A percentile compares a stretch with the other conserved stretches of the same genome.
phyloP scores from a whole-genome alignment of 345 rosid genomes.

The Brassica juncea region DNA sequence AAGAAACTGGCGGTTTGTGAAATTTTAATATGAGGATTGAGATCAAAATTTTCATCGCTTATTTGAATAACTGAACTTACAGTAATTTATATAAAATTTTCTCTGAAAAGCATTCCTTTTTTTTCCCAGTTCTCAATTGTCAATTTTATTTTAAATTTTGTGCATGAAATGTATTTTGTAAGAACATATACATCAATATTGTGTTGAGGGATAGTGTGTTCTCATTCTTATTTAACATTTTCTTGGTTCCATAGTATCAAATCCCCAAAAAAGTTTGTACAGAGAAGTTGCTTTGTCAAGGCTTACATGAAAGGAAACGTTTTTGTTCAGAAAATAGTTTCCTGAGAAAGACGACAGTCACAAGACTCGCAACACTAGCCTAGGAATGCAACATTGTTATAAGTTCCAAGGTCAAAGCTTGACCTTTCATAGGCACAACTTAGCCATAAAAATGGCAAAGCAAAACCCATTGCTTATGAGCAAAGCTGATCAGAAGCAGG shows the following conservation, averaged over 20 bases:
- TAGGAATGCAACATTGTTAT: not conserved
- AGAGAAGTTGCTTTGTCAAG: not conserved
- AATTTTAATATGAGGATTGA: not conserved
- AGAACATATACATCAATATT: not conserved
- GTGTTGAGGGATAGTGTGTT: not conserved
- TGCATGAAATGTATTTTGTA: not conserved
- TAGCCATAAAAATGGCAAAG: not conserved
- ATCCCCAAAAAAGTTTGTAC: not conserved
- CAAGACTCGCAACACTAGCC: not conserved
- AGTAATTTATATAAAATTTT: not conserved
- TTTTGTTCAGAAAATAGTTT: not conserved
- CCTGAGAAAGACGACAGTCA: not conserved
- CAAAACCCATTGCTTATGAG: not conserved
- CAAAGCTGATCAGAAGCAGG: constrained; percentile 13
- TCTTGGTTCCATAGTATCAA: not conserved
- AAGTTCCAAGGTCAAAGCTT: not conserved
- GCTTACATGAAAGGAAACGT: not conserved
- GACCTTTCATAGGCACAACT: not conserved
- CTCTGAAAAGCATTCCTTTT: not conserved
- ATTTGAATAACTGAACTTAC: not conserved
- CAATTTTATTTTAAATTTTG: no score
- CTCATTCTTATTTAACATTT: not conserved
- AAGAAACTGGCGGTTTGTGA: not conserved
- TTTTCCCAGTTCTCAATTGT: not conserved
- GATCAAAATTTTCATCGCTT: not conserved